These are phyloP conservation scores for Oryza officinalis DNA, from an alignment of 176 grass and related monocot species.

Conservation along the genomic window DNA sequence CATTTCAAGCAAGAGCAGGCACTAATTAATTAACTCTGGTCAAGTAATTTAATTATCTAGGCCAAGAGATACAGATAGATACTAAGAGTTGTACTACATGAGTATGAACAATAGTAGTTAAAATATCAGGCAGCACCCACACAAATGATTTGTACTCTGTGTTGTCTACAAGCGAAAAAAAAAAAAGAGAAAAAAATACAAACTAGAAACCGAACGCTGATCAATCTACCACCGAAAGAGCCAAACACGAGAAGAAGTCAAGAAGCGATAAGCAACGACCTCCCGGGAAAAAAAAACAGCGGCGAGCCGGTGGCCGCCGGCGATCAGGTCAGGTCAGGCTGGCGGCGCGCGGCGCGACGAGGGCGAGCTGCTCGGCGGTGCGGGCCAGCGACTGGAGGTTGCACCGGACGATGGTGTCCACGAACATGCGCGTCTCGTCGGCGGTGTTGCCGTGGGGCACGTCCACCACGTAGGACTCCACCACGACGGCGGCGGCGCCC, in stretches of 20 bases:
- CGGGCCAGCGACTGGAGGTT: conserved; percentile 78
- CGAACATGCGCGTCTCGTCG: conserved; percentile 76
- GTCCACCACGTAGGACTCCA: conserved; percentile 80
- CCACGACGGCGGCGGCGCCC: conserved; percentile 37
- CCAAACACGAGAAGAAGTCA: conserved; percentile 34
- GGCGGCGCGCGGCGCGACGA: background rate
- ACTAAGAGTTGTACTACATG: conserved; percentile 3
- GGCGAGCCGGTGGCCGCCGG: background rate
- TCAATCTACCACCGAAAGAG: background rate
- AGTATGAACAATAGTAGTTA: conserved; percentile 30
- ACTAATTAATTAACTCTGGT: background rate
- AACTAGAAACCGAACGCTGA: conserved; percentile 21
- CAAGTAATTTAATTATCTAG: background rate
- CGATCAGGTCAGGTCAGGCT: background rate
- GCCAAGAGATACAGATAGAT: background rate
- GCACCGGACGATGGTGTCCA: conserved; percentile 75
- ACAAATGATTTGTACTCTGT: conserved; percentile 40
- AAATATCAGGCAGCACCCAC: conserved; percentile 13
- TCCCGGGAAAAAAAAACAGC: conserved; percentile 16
- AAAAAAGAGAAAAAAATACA: background rate
- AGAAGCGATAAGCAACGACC: conserved; percentile 20
- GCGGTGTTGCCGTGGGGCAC: conserved; percentile 72
- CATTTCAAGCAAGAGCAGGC: background rate
- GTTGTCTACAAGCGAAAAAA: background rate
- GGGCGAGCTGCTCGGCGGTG: conserved; percentile 56